Evolutionary conservation across 352 stramenopile genomes (phyloP).

Genomic region (Phytophthora pistaciae): DNA sequence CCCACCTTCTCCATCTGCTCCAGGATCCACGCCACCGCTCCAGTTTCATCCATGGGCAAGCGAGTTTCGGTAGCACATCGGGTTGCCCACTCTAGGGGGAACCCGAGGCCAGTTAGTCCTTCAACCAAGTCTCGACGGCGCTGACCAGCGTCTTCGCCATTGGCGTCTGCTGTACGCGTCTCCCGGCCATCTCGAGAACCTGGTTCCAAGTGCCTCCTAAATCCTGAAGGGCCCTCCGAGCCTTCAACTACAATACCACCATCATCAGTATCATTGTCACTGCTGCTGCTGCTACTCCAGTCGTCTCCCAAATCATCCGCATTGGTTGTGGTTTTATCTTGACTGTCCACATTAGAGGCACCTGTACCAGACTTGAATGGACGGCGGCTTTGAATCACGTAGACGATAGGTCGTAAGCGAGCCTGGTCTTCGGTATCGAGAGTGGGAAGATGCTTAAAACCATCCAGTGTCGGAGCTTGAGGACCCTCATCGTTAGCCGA

Average conservation of each 20-base stretch:
- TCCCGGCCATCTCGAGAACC: constrained; percentile 16
- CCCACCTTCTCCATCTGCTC: constrained; percentile 89
- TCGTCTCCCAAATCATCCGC: neutral
- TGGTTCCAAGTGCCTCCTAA: neutral
- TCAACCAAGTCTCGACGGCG: constrained; percentile 70
- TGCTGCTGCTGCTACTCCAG: constrained; percentile 26
- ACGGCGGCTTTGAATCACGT: constrained; percentile 15
- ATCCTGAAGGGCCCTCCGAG: neutral
- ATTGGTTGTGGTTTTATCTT: constrained; percentile 1
- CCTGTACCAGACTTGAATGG: neutral
- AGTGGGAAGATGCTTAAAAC: constrained; percentile 49
- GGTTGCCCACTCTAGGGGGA: constrained; percentile 82
- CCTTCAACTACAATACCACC: constrained; percentile 21
- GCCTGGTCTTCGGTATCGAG: constrained; percentile 54
- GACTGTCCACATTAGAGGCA: neutral
- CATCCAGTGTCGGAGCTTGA: neutral
- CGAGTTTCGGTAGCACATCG: constrained; percentile 67
- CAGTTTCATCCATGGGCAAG: constrained; percentile 62
- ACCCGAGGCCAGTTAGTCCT: constrained; percentile 83
- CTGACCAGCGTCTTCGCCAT: constrained; percentile 22
- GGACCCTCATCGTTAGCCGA: constrained; percentile 6
- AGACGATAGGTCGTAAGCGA: constrained; percentile 52
- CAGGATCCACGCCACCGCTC: constrained; percentile 90
- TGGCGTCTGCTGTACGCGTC: constrained; percentile 7
- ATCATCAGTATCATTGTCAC: constrained; percentile 35